Conservation (phyloP, 805 yeast species). For the Alloascoidea africana region DNA sequence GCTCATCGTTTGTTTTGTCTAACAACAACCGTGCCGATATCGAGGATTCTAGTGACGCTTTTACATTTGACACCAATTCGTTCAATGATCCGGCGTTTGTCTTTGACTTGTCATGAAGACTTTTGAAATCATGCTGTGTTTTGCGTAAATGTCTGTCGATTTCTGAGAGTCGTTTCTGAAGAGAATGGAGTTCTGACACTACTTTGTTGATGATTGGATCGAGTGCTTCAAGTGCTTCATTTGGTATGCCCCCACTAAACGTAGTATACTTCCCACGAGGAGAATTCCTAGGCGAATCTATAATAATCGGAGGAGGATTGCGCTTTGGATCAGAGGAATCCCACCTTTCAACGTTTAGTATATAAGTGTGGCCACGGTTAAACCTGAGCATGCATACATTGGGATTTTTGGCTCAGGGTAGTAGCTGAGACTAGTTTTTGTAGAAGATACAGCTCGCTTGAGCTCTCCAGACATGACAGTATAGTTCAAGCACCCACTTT, state of each 20-base stretch:
- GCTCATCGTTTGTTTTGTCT: background rate
- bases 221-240: background rate
- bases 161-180: background rate
- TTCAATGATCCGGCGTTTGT: background rate
- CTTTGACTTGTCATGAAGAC: background rate
- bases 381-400: background rate
- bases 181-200: background rate
- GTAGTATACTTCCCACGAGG: too few relatives aligned
- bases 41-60: background rate
- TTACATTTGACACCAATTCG: background rate
- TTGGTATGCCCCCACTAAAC: too few relatives aligned
- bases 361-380: background rate
- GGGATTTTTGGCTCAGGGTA: background rate
- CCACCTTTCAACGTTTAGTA: constrained; percentile 10
- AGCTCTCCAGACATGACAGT: too few relatives aligned
- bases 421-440: background rate
- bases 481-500: too few relatives aligned
- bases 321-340: constrained; percentile 16
- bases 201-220: background rate
- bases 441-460: background rate
- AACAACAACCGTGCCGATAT: background rate
- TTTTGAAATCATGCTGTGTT: background rate
- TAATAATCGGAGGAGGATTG: constrained; percentile 16
- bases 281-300: background rate
- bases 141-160: background rate